phyloP scores from a whole-genome alignment of 345 rosid genomes.

The Arabis alpina region DNA sequence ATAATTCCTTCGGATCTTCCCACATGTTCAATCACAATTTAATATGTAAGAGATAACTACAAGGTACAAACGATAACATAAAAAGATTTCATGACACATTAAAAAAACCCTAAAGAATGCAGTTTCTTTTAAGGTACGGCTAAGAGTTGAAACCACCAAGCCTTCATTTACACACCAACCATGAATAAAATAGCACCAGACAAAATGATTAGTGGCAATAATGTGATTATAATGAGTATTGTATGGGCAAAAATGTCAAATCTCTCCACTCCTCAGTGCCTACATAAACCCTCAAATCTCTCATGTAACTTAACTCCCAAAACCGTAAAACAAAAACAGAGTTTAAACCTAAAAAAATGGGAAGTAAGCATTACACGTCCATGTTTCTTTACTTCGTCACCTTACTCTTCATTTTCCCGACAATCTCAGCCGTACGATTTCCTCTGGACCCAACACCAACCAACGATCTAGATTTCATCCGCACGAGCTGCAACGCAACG shows the following conservation, averaged over 20 bases:
- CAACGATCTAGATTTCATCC: slow-evolving; percentile 67
- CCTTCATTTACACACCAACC: slow-evolving; percentile 35
- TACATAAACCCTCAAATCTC: slow-evolving; percentile 37
- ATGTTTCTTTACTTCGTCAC: slow-evolving; percentile 37
- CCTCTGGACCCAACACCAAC: slow-evolving; percentile 22
- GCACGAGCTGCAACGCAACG: slow-evolving; percentile 71
- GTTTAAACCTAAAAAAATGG: slow-evolving; percentile 35
- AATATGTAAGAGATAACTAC: slow-evolving; percentile 11
- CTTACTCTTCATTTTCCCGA: slow-evolving; percentile 41
- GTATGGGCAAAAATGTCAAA: slow-evolving; percentile 29
- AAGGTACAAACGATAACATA: neutral
- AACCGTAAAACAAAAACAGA: neutral
- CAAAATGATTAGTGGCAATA: slow-evolving; percentile 43
- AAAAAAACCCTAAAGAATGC: slow-evolving; percentile 19
- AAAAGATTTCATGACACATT: neutral
- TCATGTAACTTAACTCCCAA: neutral
- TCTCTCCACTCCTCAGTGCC: slow-evolving; percentile 15
- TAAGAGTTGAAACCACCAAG: slow-evolving; percentile 35
- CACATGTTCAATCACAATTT: neutral
- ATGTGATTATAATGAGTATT: slow-evolving; percentile 9
- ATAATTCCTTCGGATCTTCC: too few relatives aligned
- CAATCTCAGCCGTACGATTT: slow-evolving; percentile 37
- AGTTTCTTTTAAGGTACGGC: slow-evolving; percentile 47
- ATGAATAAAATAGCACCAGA: slow-evolving; percentile 13
- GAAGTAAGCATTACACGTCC: slow-evolving; percentile 17